Evolutionary conservation across 768 basidiomycete genomes (phyloP).

Genomic region (Trametes meyenii): DNA sequence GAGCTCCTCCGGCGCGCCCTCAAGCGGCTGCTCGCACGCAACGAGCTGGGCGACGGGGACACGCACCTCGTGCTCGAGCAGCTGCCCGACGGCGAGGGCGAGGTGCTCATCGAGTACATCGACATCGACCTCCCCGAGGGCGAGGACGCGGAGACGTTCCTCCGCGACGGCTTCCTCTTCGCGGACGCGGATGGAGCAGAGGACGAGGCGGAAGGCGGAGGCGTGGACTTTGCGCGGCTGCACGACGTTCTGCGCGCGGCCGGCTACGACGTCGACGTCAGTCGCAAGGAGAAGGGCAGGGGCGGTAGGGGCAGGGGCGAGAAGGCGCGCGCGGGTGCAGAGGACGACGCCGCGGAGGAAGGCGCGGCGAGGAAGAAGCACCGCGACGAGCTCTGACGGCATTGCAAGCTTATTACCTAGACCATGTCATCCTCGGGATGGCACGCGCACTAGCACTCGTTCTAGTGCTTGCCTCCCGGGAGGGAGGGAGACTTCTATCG

Average conservation of each 20-base stretch:
- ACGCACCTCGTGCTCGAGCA: constrained; percentile 24
- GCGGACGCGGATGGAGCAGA: constrained; percentile 28
- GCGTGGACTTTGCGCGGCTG: constrained; percentile 29
- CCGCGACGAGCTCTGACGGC: constrained; percentile 31
- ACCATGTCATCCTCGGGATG: background rate
- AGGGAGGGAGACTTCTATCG: too few species aligned
- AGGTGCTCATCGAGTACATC: constrained; percentile 30
- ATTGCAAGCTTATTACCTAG: background rate
- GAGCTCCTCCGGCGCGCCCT: constrained; percentile 28
- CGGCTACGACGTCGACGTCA: constrained; percentile 20
- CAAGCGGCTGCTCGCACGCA: constrained; percentile 26
- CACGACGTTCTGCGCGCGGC: constrained; percentile 28
- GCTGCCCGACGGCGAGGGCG: constrained; percentile 29
- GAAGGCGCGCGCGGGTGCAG: constrained; percentile 6
- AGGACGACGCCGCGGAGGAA: constrained; percentile 14
- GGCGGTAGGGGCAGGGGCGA: background rate
- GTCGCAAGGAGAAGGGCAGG: constrained; percentile 6
- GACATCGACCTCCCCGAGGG: constrained; percentile 19
- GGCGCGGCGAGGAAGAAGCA: constrained; percentile 17
- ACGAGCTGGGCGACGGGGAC: constrained; percentile 16
- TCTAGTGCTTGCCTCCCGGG: too few species aligned
- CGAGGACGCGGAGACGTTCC: constrained; percentile 46
- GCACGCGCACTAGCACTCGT: background rate
- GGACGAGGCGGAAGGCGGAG: constrained; percentile 47
- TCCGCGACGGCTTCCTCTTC: constrained; percentile 34